Conservation (phyloP, 106 monocot species). For the Dendrobium chrysotoxum region DNA sequence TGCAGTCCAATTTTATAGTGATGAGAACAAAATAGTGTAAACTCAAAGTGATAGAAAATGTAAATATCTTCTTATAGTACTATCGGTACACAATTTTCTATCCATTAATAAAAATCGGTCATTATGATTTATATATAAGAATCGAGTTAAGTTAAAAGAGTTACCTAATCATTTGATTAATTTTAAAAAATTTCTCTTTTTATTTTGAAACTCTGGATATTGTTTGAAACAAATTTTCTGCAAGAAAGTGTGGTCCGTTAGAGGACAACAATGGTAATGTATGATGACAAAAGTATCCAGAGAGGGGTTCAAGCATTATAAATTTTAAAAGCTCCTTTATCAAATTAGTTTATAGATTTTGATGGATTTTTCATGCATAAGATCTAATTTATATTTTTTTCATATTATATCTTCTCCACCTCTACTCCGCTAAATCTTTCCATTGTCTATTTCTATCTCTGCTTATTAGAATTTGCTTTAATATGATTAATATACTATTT, state of each 20-base stretch:
- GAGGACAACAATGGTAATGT: background rate
- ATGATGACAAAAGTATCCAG: background rate
- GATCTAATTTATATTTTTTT: no score
- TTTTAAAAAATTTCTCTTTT: slow-evolving; percentile 8
- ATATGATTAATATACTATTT: no score
- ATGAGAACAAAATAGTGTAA: background rate
- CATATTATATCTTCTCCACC: no score
- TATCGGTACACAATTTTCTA: background rate
- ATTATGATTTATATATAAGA: background rate
- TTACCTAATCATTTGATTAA: background rate
- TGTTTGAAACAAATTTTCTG: slow-evolving; percentile 3
- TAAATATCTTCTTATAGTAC: background rate
- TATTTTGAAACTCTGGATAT: background rate
- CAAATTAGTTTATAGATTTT: no score
- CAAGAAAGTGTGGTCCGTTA: background rate
- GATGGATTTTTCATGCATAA: no score
- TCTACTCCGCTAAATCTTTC: no score
- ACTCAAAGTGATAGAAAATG: background rate
- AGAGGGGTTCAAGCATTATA: no score
- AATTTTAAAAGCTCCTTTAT: no score
- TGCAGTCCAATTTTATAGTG: no score
- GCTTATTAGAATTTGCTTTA: no score
- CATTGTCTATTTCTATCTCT: no score
- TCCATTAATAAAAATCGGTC: background rate
- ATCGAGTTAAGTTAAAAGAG: background rate